Evolutionary conservation across 78 protist species (phyloP), one percentile per base, ranked within the genome.

Genomic region (Speleostelium caveatum): DNA sequence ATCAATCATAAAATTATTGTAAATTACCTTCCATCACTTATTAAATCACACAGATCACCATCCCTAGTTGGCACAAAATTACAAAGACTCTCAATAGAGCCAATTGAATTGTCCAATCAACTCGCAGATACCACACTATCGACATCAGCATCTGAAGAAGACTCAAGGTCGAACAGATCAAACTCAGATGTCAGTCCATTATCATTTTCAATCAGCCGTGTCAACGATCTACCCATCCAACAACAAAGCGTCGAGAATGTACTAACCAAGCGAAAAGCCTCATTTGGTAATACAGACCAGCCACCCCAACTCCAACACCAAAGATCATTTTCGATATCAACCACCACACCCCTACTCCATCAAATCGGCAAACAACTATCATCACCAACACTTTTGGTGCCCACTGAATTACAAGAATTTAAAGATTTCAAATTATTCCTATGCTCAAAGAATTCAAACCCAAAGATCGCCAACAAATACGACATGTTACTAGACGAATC

Each of bases 391-490:
- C n/a, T n/a, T n/a, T n/a, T n/a, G n/a, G 51, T 55, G 30, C 77
- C 68, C 2, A 63, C 24, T 6, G 75, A 83, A n/a, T 53, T 72
- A 32, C 3, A n/a, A 26, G 78, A 72, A 33, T 83, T 83, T 59
- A 67, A 69, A 71, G 91, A 83, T 33, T 83, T 45, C 38, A 67
- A 58, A 83, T 69, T 83, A 41, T 42, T n/a, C 36, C 68, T 83
- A 21, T 69, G 71, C 21, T 41, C 63, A 33, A 83, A 60, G 36
- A 61, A 83, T 41, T 24, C 51, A 28, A 83, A 83, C 60, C 91
- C 91, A 38, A 83, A 53, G 30, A 83, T 83, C 17, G 61, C 56
- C n/a, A 19, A 30, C n/a, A 73, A 63, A 41, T 69, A 24, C 51
- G 91, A 83, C 58, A 55, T 68, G 30, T 28, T 42, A 24, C 42